Base-by-base conservation (phyloP, 176 grass and related monocot species). In the Luzula sylvatica region DNA sequence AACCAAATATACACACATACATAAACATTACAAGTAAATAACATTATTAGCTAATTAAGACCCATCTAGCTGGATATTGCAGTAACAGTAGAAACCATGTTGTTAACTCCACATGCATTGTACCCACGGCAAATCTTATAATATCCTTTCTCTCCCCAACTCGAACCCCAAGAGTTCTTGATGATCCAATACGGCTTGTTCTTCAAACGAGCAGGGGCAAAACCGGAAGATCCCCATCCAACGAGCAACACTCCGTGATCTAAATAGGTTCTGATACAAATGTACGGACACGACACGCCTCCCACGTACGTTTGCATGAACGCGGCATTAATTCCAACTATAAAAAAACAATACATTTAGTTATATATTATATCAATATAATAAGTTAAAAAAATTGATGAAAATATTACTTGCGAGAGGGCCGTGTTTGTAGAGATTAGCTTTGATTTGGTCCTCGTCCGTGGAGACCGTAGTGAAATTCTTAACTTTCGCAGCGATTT, bases 171-270 rank as follows among this genome's bases (percentile, higher is more conserved):
- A 0, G 81, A 93, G 66, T 93, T 93, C 77, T 93, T 93, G 57
- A 93, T 86, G 77, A 93, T 93, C 87, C 87, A 93, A 66, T 82
- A 93, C 1, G 87, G 87, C 81, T 82, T 82, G 20, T 93, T 71
- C 77, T 93, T 93, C 40, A 93, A 82, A 30, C 81, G 81, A 26
- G 85, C 71, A 0, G 66, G 87, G 1, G 87, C 67, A 2, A 65
- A 93, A 27, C 81, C 87, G 23, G 87, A 71, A 0, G 73, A 73
- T 12, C 87, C 87, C 0, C 81, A 93, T 16, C 87, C 81, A n/a
- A 93, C 87, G 8, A 93, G 65, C 16, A 93, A 78, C 26, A 93
- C 87, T 9, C 87, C 87, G 42, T 93, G 87, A 50, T 93, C 87
- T 25, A 86, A 75, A 69, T 93, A 58, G 58, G 43, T 86, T 19